Evolutionary conservation across 2,329 filamentous ascomycete genomes (phyloP).

Genomic region (Metarhizium album): DNA sequence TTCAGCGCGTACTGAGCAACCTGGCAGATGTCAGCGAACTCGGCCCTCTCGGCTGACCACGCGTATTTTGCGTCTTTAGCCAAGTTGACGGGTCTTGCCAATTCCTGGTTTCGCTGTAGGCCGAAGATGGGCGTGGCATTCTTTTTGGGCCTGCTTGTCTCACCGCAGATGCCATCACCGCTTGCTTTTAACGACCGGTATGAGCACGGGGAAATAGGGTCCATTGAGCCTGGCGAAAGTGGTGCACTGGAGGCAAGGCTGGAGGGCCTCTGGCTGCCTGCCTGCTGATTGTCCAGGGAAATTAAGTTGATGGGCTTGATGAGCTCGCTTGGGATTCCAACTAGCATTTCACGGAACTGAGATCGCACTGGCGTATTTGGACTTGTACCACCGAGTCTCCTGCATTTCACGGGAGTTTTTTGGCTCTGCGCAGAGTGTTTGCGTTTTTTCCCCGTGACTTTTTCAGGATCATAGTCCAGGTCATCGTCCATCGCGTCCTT

Average conservation of each 20-base stretch:
- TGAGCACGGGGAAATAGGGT: not conserved
- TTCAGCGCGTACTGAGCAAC: conserved; percentile 13
- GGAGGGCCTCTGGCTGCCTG: not conserved
- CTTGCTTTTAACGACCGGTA: not conserved
- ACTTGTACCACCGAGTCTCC: not conserved
- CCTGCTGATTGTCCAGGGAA: not conserved
- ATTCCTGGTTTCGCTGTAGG: conserved; percentile 9
- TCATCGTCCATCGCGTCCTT: not conserved
- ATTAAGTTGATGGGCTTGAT: not conserved
- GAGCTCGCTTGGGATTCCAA: not conserved
- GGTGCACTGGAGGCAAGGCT: not conserved
- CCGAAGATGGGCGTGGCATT: conserved; percentile 13
- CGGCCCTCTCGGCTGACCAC: conserved; percentile 15
- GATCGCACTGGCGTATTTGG: not conserved
- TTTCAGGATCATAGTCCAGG: conserved; percentile 1
- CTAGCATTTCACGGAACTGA: not conserved
- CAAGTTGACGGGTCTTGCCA: conserved; percentile 6
- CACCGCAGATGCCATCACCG: not conserved
- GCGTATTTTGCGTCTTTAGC: conserved; percentile 11
- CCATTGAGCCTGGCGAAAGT: not conserved
- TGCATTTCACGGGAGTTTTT: conserved; percentile 4
- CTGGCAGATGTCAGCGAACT: conserved; percentile 12
- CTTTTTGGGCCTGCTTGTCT: conserved; percentile 6
- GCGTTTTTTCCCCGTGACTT: not conserved
- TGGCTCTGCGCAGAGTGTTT: not conserved